Base-by-base conservation (phyloP, 805 yeast species). In the Kodamaea hsintzibuensis region DNA sequence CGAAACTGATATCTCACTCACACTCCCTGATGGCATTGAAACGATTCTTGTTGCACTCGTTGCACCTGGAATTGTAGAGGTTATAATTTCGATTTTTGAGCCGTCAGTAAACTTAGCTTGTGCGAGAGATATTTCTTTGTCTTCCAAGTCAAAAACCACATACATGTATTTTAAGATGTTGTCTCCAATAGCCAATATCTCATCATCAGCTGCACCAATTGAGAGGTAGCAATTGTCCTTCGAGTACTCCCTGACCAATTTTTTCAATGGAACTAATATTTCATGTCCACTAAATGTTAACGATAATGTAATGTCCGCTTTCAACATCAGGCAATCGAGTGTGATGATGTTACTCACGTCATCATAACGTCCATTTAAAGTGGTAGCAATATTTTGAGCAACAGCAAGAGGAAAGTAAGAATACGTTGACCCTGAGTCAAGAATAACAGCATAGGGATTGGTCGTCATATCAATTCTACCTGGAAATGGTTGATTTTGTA, bases 61-160 rank as follows among this genome's bases (percentile, higher is more conserved):
- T 14, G 17, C 19, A 3, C 19, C 42, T 10, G 42, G 42, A 13
- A 39, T 8, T 39, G 42, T 17, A 13, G 19, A 42, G 13, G 45
- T 16, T 4, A 13, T 42, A 19, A 5, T 2, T 30, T 30, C 12
- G 8, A 30, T 30, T 2, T 8, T 30, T 30, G 35, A 12, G 13
- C 35, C 49, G 4, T 50, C 22, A 38, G 77, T 59, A 47, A 57
- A 66, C 46, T 67, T 71, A 1, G 77, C 84, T 56, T 77, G 81
- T 2, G 84, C 85, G 13, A 82, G 38, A 0, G 77, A 76, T 18
- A 81, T 59, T 52, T 73, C 72, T 30, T 67, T 61, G 38, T 71
- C 68, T 35, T 78, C 84, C 47, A 83, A 62, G 65, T 84, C 86
- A 55, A 74, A 84, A 47, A 82, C 86, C 39, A 78, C 73, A 59